These are phyloP conservation scores for Schizothecium vesticola DNA, from an alignment of 495 filamentous ascomycete genomes.

Conservation along the genomic window DNA sequence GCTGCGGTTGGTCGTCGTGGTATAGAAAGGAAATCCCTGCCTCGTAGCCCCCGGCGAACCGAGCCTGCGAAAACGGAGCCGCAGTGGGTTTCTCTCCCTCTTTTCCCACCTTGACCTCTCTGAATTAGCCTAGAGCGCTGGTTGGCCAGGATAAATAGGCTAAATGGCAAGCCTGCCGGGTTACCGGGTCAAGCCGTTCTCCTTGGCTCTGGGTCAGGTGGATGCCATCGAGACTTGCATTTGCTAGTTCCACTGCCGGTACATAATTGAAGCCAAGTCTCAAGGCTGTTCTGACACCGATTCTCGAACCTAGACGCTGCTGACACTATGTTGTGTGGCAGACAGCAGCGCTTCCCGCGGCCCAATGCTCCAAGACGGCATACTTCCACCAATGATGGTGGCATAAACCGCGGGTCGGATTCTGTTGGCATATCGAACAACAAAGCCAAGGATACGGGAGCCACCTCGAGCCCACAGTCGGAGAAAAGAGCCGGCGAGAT, in stretches of 20 bases:
- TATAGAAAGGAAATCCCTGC: not conserved
- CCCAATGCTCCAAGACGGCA: not conserved
- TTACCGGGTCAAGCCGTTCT: conserved; percentile 27
- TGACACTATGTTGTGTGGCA: not conserved
- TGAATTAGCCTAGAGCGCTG: conserved; percentile 27
- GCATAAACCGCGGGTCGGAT: not conserved
- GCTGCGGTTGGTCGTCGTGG: not conserved
- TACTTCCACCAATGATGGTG: not conserved
- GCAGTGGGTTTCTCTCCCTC: conserved; percentile 13
- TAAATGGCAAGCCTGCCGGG: conserved; percentile 28
- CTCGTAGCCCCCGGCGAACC: not conserved
- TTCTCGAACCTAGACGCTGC: not conserved
- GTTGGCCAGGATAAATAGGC: conserved; percentile 26
- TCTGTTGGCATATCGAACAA: not conserved
- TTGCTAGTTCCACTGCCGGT: conserved; percentile 9
- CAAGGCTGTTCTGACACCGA: not conserved
- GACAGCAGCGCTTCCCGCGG: not conserved
- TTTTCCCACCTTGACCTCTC: not conserved
- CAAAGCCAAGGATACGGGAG: not conserved
- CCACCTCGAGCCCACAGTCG: not conserved
- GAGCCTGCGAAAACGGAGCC: conserved; percentile 16
- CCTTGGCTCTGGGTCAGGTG: conserved; percentile 9
- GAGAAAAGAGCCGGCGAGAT: conserved; percentile 10
- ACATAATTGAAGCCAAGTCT: conserved; percentile 1
- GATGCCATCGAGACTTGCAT: not conserved